These are phyloP conservation scores for Rhizophagus clarus DNA, from an alignment of 192 early-diverging fungal species.

Conservation along the genomic window DNA sequence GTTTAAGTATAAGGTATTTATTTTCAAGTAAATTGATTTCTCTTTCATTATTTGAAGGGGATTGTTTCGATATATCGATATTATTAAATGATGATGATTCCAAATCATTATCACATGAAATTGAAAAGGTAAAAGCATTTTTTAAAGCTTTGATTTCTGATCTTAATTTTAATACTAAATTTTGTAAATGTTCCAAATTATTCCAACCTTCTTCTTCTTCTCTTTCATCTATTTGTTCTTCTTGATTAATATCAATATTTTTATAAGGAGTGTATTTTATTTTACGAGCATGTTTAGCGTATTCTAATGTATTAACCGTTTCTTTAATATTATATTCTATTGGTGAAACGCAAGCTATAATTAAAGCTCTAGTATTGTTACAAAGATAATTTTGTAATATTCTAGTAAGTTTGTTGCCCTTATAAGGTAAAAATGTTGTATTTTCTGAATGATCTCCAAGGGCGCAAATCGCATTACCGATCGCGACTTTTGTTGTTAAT, in stretches of 20 bases:
- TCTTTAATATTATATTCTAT: slow-evolving; percentile 84
- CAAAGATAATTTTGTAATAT: slow-evolving; percentile 95
- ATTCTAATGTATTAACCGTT: slow-evolving; percentile 93
- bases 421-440: slow-evolving; percentile 84
- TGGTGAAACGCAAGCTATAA: slow-evolving; percentile 93
- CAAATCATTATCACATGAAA: too few relatives aligned
- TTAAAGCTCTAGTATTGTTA: slow-evolving; percentile 88
- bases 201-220: slow-evolving; percentile 67
- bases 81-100: neutral
- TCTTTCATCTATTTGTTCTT: slow-evolving; percentile 54
- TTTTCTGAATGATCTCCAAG: slow-evolving; percentile 71
- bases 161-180: slow-evolving; percentile 64
- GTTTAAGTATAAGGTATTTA: slow-evolving; percentile 50
- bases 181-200: slow-evolving; percentile 63
- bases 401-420: slow-evolving; percentile 86
- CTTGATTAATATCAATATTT: slow-evolving; percentile 79
- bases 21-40: slow-evolving; percentile 43
- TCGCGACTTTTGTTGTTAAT: slow-evolving; percentile 65
- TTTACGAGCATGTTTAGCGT: slow-evolving; percentile 93
- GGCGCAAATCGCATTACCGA: slow-evolving; percentile 97
- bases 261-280: slow-evolving; percentile 82
- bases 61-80: neutral
- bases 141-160: slow-evolving; percentile 52
- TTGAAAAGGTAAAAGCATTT: neutral
- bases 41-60: neutral